phyloP scores from a whole-genome alignment of 2,329 filamentous ascomycete genomes.

The Volutella citrinella region DNA sequence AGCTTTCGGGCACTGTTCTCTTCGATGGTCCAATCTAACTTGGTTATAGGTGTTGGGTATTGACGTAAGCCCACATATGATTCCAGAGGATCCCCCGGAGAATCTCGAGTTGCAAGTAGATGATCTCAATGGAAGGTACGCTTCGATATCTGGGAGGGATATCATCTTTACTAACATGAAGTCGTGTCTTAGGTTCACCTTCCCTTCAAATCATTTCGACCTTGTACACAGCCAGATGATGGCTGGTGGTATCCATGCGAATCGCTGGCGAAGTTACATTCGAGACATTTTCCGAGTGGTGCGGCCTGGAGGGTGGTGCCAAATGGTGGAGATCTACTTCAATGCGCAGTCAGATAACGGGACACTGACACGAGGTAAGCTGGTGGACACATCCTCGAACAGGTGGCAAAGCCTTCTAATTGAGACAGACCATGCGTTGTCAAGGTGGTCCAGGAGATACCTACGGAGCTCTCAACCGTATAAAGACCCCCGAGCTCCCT shows the following conservation, averaged over 20 bases:
- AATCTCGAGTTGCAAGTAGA: conserved; percentile 73
- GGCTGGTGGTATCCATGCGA: conserved; percentile 66
- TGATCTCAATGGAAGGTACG: conserved; percentile 63
- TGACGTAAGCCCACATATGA: conserved; percentile 69
- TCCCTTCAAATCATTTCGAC: conserved; percentile 71
- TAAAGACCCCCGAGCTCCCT: conserved; percentile 65
- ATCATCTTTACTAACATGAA: too few species aligned
- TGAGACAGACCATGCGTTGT: conserved; percentile 58
- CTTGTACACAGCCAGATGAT: conserved; percentile 77
- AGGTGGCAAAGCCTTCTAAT: too few species aligned
- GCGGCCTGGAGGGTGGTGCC: conserved; percentile 77
- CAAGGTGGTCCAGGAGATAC: conserved; percentile 65
- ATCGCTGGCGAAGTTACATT: conserved; percentile 74
- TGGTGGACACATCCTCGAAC: too few species aligned
- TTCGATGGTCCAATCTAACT: too few species aligned
- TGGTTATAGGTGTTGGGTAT: conserved; percentile 71
- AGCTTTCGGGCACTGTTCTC: too few species aligned
- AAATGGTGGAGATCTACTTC: conserved; percentile 84
- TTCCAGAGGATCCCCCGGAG: conserved; percentile 59
- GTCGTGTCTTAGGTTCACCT: conserved; percentile 68
- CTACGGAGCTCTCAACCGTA: conserved; percentile 57
- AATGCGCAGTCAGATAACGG: conserved; percentile 86
- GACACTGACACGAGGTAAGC: conserved; percentile 61
- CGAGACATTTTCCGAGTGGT: conserved; percentile 71
- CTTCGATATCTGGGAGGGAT: background rate